These are phyloP conservation scores for Daldinia decipiens DNA, from an alignment of 495 filamentous ascomycete genomes.

Conservation along the genomic window DNA sequence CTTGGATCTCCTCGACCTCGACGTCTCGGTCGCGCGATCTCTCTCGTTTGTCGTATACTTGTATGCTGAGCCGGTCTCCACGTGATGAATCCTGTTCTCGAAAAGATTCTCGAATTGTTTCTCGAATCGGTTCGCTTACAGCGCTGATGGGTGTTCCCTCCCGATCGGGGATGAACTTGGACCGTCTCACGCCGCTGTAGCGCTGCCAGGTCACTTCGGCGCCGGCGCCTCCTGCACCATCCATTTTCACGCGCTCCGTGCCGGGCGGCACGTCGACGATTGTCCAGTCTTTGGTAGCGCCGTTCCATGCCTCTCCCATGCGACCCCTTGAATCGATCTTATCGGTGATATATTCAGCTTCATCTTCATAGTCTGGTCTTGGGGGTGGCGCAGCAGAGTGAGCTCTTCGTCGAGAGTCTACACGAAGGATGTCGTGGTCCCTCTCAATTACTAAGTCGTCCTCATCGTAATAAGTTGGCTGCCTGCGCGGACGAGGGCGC, in stretches of 20 bases:
- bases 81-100: slow-evolving; percentile 48
- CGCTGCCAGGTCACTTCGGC: slow-evolving; percentile 79
- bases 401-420: slow-evolving; percentile 53
- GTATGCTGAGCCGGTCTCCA: slow-evolving; percentile 56
- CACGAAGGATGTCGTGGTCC: slow-evolving; percentile 68
- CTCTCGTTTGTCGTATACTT: slow-evolving; percentile 54
- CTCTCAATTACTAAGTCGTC: slow-evolving; percentile 62
- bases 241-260: slow-evolving; percentile 77
- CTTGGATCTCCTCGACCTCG: slow-evolving; percentile 58
- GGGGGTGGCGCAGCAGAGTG: slow-evolving; percentile 62
- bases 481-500: slow-evolving; percentile 44
- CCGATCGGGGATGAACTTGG: slow-evolving; percentile 70
- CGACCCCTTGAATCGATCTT: slow-evolving; percentile 67
- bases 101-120: not conserved
- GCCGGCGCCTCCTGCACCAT: slow-evolving; percentile 72
- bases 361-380: slow-evolving; percentile 58
- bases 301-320: slow-evolving; percentile 73
- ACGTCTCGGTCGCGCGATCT: slow-evolving; percentile 51
- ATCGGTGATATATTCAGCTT: slow-evolving; percentile 73
- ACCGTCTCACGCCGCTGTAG: slow-evolving; percentile 78
- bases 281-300: slow-evolving; percentile 75
- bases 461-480: slow-evolving; percentile 53
- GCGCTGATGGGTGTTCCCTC: slow-evolving; percentile 48
- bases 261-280: slow-evolving; percentile 85
- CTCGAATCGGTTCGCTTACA: slow-evolving; percentile 34